Conservation (phyloP, 805 yeast species). For the Priceomyces medius region DNA sequence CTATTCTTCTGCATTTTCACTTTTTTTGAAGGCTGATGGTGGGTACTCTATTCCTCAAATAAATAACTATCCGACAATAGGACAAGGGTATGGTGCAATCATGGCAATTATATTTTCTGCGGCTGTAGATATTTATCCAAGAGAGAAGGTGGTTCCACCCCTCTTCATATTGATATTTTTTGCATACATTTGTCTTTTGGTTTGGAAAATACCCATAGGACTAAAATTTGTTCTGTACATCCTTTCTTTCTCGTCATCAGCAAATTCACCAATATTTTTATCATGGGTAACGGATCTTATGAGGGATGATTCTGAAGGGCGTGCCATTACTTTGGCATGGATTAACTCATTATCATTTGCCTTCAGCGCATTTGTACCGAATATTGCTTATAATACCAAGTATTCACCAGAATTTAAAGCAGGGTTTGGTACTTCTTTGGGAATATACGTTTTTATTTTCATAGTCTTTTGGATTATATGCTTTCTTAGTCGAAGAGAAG, state of each 20-base stretch:
- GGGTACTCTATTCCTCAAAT: constrained; percentile 27
- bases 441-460: not conserved
- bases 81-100: constrained; percentile 33
- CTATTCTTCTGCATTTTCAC: constrained; percentile 33
- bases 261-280: constrained; percentile 60
- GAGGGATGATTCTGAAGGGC: constrained; percentile 57
- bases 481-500: too few relatives aligned
- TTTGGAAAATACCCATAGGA: constrained; percentile 43
- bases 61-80: constrained; percentile 40
- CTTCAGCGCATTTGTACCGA: constrained; percentile 64
- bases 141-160: constrained; percentile 49
- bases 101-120: constrained; percentile 28
- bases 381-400: constrained; percentile 51
- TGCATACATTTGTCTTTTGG: too few relatives aligned
- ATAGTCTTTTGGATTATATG: too few relatives aligned
- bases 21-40: constrained; percentile 28
- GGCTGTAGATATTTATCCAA: constrained; percentile 30
- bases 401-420: constrained; percentile 50
- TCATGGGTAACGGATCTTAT: constrained; percentile 65
- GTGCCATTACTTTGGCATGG: constrained; percentile 63
- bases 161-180: too few relatives aligned
- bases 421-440: constrained; percentile 29
- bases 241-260: too few relatives aligned
- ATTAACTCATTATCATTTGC: constrained; percentile 66
- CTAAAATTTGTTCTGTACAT: constrained; percentile 50